Conservation (phyloP, 441 rosid genomes). For the Aquilaria agallochum region DNA sequence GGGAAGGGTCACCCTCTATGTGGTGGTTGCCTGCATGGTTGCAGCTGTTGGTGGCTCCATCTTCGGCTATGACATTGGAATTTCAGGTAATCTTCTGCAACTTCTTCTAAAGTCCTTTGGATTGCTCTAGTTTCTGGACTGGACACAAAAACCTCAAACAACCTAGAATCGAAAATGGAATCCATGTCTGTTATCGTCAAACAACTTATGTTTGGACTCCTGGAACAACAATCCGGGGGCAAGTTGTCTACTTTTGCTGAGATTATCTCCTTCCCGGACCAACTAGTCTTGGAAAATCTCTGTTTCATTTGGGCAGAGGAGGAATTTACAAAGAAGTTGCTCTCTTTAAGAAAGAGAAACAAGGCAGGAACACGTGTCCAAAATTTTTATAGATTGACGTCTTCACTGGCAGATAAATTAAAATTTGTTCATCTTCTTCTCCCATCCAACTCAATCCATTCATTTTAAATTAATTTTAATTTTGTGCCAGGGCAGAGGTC, state of each 20-base stretch:
- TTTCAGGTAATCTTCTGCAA: constrained; percentile 48
- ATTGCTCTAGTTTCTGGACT: background rate
- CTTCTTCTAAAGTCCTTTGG: background rate
- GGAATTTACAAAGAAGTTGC: too few species aligned
- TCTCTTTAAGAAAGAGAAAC: too few species aligned
- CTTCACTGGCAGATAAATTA: too few species aligned
- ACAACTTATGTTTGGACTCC: background rate
- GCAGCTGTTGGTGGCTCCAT: constrained; percentile 88
- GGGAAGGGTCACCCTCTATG: constrained; percentile 71
- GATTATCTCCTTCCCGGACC: background rate
- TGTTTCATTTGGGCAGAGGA: too few species aligned
- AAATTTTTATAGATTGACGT: too few species aligned
- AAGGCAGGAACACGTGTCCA: too few species aligned
- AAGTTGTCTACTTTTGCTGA: background rate
- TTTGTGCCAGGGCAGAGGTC: too few species aligned
- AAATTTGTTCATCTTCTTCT: too few species aligned
- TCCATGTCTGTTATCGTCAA: background rate
- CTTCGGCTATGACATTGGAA: constrained; percentile 90
- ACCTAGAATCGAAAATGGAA: background rate
- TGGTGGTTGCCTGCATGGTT: constrained; percentile 55
- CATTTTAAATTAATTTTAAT: too few species aligned
- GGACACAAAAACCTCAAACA: background rate
- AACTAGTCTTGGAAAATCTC: too few species aligned
- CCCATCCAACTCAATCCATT: too few species aligned
- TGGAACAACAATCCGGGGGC: background rate